phyloP scores from a whole-genome alignment of 345 rosid species.

The Lepidium aucheri region DNA sequence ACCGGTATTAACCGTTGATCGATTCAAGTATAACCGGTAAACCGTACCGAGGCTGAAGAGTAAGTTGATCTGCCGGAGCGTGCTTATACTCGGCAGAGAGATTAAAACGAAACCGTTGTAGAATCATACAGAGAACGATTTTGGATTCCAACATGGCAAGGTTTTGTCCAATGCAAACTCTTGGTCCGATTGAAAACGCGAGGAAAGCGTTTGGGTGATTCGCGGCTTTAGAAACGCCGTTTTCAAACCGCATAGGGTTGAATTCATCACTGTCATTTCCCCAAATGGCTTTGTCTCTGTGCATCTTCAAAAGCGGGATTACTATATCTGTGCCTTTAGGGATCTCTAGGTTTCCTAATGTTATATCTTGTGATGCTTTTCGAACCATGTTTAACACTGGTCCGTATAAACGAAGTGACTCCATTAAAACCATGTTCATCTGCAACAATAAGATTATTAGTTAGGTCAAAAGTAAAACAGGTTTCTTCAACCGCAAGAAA shows the following conservation, averaged over 20 bases:
- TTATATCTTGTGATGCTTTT: conserved; percentile 32
- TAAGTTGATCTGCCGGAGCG: conserved; percentile 28
- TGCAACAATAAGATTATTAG: not conserved
- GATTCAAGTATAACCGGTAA: conserved; percentile 32
- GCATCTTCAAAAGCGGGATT: conserved; percentile 30
- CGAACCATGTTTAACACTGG: conserved; percentile 30
- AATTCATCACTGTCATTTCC: conserved; percentile 56
- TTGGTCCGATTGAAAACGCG: conserved; percentile 45
- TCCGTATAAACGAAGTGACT: conserved; percentile 50
- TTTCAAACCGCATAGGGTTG: conserved; percentile 41
- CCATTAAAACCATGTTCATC: conserved; percentile 57
- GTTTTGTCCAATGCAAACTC: conserved; percentile 57
- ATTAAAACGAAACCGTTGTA: conserved; percentile 32
- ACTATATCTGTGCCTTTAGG: conserved; percentile 32
- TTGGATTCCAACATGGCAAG: conserved; percentile 40
- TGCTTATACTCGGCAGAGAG: conserved; percentile 37
- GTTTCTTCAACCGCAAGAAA: conserved; percentile 7
- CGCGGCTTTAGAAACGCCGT: conserved; percentile 36
- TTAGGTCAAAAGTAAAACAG: not conserved
- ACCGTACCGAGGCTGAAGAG: conserved; percentile 32
- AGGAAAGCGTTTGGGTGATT: conserved; percentile 44
- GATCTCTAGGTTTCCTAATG: conserved; percentile 37
- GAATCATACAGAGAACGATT: conserved; percentile 31
- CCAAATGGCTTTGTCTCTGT: conserved; percentile 40
- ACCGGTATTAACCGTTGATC: not conserved